Conservation (phyloP, 371 early-diverging fungal genomes). For the Choanephora cucurbitarum region DNA sequence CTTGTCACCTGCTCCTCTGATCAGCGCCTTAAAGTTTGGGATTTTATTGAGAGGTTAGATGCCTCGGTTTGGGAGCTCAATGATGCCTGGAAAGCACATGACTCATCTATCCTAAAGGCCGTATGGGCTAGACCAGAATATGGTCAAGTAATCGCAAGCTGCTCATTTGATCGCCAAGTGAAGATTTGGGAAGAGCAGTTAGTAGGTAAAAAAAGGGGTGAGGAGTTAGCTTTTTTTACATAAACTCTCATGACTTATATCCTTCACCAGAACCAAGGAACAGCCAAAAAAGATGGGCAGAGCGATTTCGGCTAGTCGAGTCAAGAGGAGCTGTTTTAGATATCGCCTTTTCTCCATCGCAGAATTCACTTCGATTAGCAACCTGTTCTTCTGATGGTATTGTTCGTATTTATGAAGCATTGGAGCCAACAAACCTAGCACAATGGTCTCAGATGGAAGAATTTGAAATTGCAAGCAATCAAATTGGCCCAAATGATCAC, state of each 20-base stretch:
- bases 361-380: conserved; percentile 79
- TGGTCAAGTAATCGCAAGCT: conserved; percentile 89
- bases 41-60: conserved; percentile 63
- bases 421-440: conserved; percentile 77
- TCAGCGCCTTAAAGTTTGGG: conserved; percentile 92
- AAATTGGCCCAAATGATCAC: not conserved
- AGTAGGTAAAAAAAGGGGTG: conserved; percentile 47
- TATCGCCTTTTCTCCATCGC: conserved; percentile 87
- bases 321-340: conserved; percentile 79
- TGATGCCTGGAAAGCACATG: conserved; percentile 92
- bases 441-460: conserved; percentile 84
- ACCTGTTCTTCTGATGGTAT: conserved; percentile 85
- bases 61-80: conserved; percentile 77
- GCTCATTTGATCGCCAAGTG: conserved; percentile 89
- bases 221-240: not conserved
- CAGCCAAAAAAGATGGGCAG: conserved; percentile 71
- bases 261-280: conserved; percentile 58
- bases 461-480: conserved; percentile 45
- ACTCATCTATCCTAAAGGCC: conserved; percentile 81
- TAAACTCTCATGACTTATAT: conserved; percentile 1
- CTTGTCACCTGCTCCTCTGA: conserved; percentile 92
- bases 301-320: conserved; percentile 70
- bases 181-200: conserved; percentile 91
- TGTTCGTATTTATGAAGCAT: conserved; percentile 89
- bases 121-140: conserved; percentile 94